These are phyloP conservation scores for Ceratobasidium sp. DNA, from an alignment of 1,284 basidiomycete species.

Conservation along the genomic window DNA sequence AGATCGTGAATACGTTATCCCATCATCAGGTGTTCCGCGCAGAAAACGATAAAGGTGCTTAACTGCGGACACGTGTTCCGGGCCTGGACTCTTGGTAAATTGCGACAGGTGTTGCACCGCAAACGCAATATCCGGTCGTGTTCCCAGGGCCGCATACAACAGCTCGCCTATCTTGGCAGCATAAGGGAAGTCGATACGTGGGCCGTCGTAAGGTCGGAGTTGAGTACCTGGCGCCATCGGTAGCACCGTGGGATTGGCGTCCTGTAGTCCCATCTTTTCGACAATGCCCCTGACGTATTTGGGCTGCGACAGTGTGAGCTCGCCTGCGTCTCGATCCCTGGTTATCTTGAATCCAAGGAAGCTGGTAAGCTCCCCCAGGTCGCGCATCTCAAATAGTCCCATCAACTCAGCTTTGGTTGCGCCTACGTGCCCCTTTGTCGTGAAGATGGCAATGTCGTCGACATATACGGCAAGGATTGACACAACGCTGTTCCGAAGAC, in stretches of 20 bases:
- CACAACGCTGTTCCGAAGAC: not conserved
- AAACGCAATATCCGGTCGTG: conserved; percentile 39
- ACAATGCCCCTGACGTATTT: conserved; percentile 4
- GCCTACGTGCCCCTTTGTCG: not conserved
- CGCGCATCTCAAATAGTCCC: conserved; percentile 13
- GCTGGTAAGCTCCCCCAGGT: conserved; percentile 9
- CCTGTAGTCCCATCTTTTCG: not conserved
- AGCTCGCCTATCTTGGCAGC: conserved; percentile 32
- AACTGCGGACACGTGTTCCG: conserved; percentile 45
- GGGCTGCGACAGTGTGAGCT: not conserved
- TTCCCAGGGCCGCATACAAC: conserved; percentile 44
- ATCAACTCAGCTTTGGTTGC: not conserved
- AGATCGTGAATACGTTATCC: conserved; percentile 44
- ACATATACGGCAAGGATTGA: conserved; percentile 19
- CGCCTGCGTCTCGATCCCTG: not conserved
- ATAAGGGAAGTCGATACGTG: not conserved
- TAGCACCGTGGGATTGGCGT: not conserved
- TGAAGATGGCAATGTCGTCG: conserved; percentile 24
- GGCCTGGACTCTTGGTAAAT: conserved; percentile 14
- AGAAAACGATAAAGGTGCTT: conserved; percentile 49
- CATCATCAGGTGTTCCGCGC: conserved; percentile 44
- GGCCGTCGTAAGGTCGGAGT: not conserved
- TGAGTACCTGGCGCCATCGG: not conserved
- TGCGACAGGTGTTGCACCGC: conserved; percentile 6
- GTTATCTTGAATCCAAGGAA: conserved; percentile 33